These are phyloP conservation scores for Clonostachys byssicola DNA, from an alignment of 2,329 filamentous ascomycete genomes.

Conservation along the genomic window DNA sequence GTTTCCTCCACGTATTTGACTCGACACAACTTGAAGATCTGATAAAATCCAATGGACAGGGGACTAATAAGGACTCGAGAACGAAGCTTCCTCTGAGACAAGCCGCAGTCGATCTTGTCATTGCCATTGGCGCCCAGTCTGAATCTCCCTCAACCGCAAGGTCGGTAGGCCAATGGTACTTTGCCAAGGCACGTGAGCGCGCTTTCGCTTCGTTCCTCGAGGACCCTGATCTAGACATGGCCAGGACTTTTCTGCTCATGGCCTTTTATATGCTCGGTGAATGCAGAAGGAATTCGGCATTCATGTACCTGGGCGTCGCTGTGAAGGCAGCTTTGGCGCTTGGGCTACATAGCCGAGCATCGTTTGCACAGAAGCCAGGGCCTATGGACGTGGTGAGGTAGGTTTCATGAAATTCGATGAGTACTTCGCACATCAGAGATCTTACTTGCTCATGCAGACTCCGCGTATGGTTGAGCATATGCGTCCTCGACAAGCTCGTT, in stretches of 20 bases:
- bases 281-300: conserved; percentile 55
- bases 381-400: conserved; percentile 13
- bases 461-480: conserved; percentile 28
- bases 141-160: conserved; percentile 20
- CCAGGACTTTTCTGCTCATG: conserved; percentile 49
- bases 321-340: conserved; percentile 51
- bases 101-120: conserved; percentile 30
- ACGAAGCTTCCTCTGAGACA: conserved; percentile 1
- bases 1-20: conserved; percentile 23
- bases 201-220: conserved; percentile 46
- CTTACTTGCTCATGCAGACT: conserved; percentile 13
- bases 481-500: conserved; percentile 29
- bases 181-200: conserved; percentile 39
- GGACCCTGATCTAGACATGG: conserved; percentile 47
- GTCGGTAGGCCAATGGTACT: conserved; percentile 23
- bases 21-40: conserved; percentile 17
- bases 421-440: neutral
- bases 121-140: conserved; percentile 49
- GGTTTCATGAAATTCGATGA: neutral
- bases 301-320: conserved; percentile 60
- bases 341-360: conserved; percentile 41
- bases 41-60: conserved; percentile 2
- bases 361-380: conserved; percentile 15
- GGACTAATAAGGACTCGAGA: neutral
- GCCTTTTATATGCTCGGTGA: conserved; percentile 56